Conservation (phyloP, 177 flowering plant species). For the Vitis hybrid region DNA sequence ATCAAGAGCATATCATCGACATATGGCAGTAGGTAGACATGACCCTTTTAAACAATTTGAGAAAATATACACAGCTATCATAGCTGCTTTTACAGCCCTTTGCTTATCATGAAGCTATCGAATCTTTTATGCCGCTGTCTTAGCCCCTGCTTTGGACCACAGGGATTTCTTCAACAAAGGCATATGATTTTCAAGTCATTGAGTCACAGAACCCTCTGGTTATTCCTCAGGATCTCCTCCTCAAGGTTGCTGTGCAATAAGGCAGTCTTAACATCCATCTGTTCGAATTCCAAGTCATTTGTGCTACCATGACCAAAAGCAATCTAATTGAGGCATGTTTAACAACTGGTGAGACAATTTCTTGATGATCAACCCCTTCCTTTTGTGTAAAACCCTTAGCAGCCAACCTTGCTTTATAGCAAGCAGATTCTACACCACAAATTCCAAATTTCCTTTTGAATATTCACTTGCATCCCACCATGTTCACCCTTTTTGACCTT, state of each 20-base stretch:
- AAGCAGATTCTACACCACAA: not conserved
- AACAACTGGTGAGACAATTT: not conserved
- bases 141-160: no score
- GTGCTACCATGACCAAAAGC: not conserved
- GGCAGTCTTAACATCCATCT: conserved; percentile 1
- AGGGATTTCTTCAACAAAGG: no score
- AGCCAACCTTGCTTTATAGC: not conserved
- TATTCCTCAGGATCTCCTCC: not conserved
- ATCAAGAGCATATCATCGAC: no score
- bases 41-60: no score
- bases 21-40: no score
- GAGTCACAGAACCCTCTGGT: no score
- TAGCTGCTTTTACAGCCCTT: no score
- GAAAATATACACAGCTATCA: no score
- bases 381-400: not conserved
- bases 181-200: no score
- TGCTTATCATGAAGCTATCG: no score
- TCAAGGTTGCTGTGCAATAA: not conserved
- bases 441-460: not conserved
- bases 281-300: conserved; percentile 1
- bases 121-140: no score
- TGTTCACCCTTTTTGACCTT: not conserved
- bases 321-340: not conserved
- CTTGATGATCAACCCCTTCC: not conserved
- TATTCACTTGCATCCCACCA: not conserved